These are phyloP conservation scores for Remersonia thermophila DNA, from an alignment of 2,329 filamentous ascomycete genomes.

Conservation along the genomic window DNA sequence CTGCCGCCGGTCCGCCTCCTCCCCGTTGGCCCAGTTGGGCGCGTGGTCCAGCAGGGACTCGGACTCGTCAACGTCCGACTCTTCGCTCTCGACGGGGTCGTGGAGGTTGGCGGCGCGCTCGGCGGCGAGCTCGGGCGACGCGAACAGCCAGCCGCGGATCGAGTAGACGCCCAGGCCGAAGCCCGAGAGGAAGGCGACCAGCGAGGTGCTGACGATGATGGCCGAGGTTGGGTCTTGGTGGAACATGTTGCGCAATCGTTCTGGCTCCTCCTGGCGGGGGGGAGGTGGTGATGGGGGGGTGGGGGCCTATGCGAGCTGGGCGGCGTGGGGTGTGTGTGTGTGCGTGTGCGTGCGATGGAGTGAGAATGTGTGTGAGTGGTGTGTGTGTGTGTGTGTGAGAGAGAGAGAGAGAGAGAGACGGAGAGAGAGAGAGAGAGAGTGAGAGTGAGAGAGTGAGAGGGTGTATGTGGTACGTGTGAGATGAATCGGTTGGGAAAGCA, in stretches of 20 bases:
- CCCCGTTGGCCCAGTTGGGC: conserved; percentile 52
- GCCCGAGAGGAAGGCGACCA: conserved; percentile 62
- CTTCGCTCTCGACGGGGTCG: conserved; percentile 56
- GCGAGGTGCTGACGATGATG: conserved; percentile 58
- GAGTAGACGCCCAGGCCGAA: conserved; percentile 73
- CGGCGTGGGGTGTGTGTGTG: too few relatives aligned
- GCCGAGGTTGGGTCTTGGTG: conserved; percentile 6
- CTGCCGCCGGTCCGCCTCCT: conserved; percentile 46
- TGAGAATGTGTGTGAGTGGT: too few relatives aligned
- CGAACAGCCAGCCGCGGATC: conserved; percentile 45
- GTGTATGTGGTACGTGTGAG: too few relatives aligned
- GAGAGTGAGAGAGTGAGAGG: too few relatives aligned
- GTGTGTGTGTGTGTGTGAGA: too few relatives aligned
- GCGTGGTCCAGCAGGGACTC: conserved; percentile 51
- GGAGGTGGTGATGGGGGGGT: not conserved
- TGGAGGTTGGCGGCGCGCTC: conserved; percentile 43
- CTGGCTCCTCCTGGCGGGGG: too few relatives aligned
- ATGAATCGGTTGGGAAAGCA: too few relatives aligned
- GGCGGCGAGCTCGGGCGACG: conserved; percentile 42
- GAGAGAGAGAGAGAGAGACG: too few relatives aligned
- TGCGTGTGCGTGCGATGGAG: too few relatives aligned
- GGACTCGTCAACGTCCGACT: conserved; percentile 53
- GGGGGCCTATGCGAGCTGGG: not conserved
- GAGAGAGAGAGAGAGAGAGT: too few relatives aligned
- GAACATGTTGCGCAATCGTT: too few relatives aligned